Evolutionary conservation across 352 stramenopile genomes (phyloP).

Genomic region (Globisporangium alternatum): DNA sequence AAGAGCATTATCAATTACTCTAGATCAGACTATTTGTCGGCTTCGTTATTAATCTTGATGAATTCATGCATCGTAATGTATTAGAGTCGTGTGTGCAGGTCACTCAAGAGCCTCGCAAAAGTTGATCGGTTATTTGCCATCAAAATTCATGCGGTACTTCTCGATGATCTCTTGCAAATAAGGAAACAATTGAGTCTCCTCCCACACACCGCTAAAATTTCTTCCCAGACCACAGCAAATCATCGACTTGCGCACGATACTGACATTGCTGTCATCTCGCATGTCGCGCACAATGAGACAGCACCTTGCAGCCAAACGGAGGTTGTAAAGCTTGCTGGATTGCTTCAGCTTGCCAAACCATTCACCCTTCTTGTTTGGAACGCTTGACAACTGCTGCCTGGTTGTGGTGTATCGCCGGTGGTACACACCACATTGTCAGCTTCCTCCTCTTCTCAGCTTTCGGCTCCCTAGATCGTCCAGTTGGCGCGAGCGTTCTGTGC

Average conservation of each 20-base stretch:
- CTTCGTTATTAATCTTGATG: too few relatives aligned
- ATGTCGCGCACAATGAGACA: constrained; percentile 14
- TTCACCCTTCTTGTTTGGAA: constrained; percentile 9
- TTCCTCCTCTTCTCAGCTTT: too few relatives aligned
- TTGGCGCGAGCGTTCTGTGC: too few relatives aligned
- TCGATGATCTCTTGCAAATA: constrained; percentile 16
- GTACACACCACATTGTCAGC: too few relatives aligned
- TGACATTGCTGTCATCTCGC: constrained; percentile 14
- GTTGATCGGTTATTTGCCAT: constrained; percentile 8
- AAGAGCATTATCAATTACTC: too few relatives aligned
- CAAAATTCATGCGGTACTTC: constrained; percentile 15
- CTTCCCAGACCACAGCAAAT: constrained; percentile 17
- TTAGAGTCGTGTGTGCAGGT: not conserved
- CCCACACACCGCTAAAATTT: constrained; percentile 16
- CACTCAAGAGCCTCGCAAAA: constrained; percentile 12
- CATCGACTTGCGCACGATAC: constrained; percentile 21
- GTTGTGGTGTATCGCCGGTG: too few relatives aligned
- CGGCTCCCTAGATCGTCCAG: too few relatives aligned
- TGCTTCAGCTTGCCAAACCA: constrained; percentile 17
- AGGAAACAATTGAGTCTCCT: constrained; percentile 15
- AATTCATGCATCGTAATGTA: not conserved
- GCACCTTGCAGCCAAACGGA: constrained; percentile 11
- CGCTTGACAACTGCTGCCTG: not conserved
- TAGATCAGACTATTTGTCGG: too few relatives aligned
- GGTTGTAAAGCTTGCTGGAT: constrained; percentile 8